These are phyloP conservation scores for Leucocoprinus sp. DNA, from an alignment of 768 basidiomycete species.

Conservation along the genomic window DNA sequence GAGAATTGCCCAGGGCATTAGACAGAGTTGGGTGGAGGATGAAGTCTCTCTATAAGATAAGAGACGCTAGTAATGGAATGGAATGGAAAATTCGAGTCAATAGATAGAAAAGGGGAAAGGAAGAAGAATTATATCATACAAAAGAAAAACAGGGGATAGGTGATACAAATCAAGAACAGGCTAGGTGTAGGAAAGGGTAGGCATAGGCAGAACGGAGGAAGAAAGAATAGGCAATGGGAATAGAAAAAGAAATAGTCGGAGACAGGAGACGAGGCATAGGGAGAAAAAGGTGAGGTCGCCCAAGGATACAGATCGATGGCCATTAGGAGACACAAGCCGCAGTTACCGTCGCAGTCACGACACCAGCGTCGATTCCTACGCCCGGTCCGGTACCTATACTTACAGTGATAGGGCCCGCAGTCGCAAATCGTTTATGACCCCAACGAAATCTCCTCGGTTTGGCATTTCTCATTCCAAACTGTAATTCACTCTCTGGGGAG, in stretches of 20 bases:
- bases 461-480: conserved; percentile 1
- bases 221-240: neutral
- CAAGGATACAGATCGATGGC: neutral
- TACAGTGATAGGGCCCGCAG: neutral
- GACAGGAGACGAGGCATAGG: neutral
- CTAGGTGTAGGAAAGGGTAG: neutral
- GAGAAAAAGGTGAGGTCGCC: neutral
- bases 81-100: neutral
- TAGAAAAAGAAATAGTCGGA: neutral
- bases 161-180: conserved; percentile 2
- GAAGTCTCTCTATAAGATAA: neutral
- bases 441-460: neutral
- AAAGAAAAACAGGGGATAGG: neutral
- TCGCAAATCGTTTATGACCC: neutral
- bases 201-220: neutral
- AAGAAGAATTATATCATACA: conserved; percentile 1
- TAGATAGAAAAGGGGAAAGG: neutral
- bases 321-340: conserved; percentile 8
- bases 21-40: neutral
- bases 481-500: conserved; percentile 4
- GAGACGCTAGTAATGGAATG: neutral
- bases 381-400: neutral
- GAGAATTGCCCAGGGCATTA: neutral
- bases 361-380: conserved; percentile 2
- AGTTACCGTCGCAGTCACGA: neutral